These are phyloP conservation scores for Fusarium abutilonis DNA, from an alignment of 2,329 filamentous ascomycete species.

Conservation along the genomic window DNA sequence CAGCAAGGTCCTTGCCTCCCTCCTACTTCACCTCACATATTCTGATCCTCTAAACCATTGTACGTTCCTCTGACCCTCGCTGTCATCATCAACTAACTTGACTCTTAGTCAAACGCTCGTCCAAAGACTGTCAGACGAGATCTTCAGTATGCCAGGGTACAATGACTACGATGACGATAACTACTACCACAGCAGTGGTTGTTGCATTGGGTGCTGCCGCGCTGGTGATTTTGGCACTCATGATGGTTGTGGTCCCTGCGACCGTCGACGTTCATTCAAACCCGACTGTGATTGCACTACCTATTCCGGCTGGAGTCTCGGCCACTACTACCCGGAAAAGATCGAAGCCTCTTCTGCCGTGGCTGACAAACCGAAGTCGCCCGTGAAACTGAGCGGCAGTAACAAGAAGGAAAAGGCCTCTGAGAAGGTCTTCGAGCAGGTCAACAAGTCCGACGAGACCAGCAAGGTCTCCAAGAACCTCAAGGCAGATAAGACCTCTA, in stretches of 20 bases:
- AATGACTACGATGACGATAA: not conserved
- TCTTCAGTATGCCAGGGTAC: conserved; percentile 5
- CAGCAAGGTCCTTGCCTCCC: not conserved
- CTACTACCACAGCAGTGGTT: conserved; percentile 26
- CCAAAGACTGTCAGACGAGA: not conserved
- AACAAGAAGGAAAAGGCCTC: not conserved
- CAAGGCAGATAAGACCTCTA: not conserved
- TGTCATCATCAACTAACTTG: not conserved
- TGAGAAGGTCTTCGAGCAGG: conserved; percentile 8
- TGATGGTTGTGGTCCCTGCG: conserved; percentile 44
- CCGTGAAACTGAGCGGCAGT: not conserved
- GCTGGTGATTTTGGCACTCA: conserved; percentile 47
- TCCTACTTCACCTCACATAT: not conserved
- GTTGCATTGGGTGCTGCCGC: conserved; percentile 49
- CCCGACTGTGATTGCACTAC: conserved; percentile 14
- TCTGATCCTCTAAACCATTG: not conserved
- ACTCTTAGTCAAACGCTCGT: not conserved
- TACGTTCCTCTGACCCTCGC: not conserved
- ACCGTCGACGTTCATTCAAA: conserved; percentile 18
- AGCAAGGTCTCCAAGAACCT: conserved; percentile 2
- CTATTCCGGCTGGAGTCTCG: conserved; percentile 22
- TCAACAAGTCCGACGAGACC: not conserved
- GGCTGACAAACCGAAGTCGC: not conserved
- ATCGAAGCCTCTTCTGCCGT: not conserved
- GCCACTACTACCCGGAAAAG: conserved; percentile 36